These are phyloP conservation scores for Dothistroma pini DNA, from an alignment of 2,329 filamentous ascomycete species.

Conservation along the genomic window DNA sequence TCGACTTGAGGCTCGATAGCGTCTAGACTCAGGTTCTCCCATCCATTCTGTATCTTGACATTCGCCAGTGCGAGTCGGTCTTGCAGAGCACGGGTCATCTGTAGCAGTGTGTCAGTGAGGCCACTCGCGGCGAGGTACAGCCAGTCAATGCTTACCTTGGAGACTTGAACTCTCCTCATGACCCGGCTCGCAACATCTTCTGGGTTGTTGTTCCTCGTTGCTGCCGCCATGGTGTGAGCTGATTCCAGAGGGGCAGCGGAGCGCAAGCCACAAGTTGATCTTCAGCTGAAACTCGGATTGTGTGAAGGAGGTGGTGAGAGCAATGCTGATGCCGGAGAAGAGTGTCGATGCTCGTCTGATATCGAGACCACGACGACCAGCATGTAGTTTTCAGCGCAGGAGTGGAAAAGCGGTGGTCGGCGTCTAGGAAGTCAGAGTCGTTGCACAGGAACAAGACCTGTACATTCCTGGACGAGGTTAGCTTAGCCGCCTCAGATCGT, in stretches of 20 bases:
- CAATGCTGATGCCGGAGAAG: background rate
- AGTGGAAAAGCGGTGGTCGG: background rate
- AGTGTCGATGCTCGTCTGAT: background rate
- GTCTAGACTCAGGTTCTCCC: slow-evolving; percentile 84
- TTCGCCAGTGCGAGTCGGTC: slow-evolving; percentile 92
- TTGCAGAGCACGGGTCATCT: slow-evolving; percentile 93
- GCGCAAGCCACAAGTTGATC: slow-evolving; percentile 8
- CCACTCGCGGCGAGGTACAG: background rate
- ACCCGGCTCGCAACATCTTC: slow-evolving; percentile 38
- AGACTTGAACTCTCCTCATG: slow-evolving; percentile 38
- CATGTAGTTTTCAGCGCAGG: slow-evolving; percentile 6
- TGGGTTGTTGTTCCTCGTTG: slow-evolving; percentile 23
- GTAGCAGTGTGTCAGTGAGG: slow-evolving; percentile 25
- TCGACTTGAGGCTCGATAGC: slow-evolving; percentile 81
- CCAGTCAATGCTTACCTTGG: slow-evolving; percentile 32
- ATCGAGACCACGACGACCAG: background rate
- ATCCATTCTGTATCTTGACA: slow-evolving; percentile 95
- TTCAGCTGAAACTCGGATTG: slow-evolving; percentile 5
- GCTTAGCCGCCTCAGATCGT: background rate
- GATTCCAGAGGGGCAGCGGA: slow-evolving; percentile 4
- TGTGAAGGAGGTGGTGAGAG: background rate
- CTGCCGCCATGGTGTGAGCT: slow-evolving; percentile 28
- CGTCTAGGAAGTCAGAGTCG: slow-evolving; percentile 2
- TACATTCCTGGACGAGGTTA: slow-evolving; percentile 2
- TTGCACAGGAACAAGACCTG: slow-evolving; percentile 1